phyloP scores from a whole-genome alignment of 495 filamentous ascomycete genomes.

The Aspergillus incahuasiensis region DNA sequence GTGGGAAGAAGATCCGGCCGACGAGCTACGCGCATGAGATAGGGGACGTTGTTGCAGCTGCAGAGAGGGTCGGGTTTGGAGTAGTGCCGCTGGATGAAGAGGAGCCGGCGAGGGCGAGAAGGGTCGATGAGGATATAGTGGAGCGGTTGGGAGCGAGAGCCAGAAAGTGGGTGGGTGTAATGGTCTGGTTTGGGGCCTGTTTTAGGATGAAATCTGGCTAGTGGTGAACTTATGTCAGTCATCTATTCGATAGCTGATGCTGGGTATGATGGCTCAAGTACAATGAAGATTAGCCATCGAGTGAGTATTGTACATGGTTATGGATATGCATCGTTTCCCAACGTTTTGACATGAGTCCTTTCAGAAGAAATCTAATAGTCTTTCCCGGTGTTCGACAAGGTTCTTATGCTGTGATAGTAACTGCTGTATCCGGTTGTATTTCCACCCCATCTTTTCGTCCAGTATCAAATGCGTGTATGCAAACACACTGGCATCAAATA shows the following conservation, averaged over 20 bases:
- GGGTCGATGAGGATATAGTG: slow-evolving; percentile 47
- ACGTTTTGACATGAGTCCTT: neutral
- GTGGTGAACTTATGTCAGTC: neutral
- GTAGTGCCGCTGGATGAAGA: slow-evolving; percentile 28
- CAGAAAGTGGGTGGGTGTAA: slow-evolving; percentile 63
- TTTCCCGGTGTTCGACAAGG: slow-evolving; percentile 51
- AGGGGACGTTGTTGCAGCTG: slow-evolving; percentile 51
- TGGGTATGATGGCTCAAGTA: neutral
- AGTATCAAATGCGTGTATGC: slow-evolving; percentile 83
- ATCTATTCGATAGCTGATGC: neutral
- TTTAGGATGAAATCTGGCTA: slow-evolving; percentile 39
- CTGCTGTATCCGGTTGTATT: slow-evolving; percentile 38
- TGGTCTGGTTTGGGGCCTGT: slow-evolving; percentile 62
- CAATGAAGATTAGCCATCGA: neutral
- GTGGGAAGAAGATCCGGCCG: slow-evolving; percentile 58
- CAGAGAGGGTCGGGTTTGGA: slow-evolving; percentile 48
- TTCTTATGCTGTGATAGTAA: slow-evolving; percentile 41
- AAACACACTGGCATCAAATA: slow-evolving; percentile 87
- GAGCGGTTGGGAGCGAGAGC: slow-evolving; percentile 53
- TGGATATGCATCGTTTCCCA: neutral
- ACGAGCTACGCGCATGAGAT: slow-evolving; percentile 57
- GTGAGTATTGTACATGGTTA: slow-evolving; percentile 26
- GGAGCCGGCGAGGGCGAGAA: slow-evolving; percentile 36
- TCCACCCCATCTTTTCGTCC: slow-evolving; percentile 56
- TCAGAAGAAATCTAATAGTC: slow-evolving; percentile 41